phyloP scores from a whole-genome alignment of 2,329 filamentous ascomycete species.

The Pseudodiploospora longispora region DNA sequence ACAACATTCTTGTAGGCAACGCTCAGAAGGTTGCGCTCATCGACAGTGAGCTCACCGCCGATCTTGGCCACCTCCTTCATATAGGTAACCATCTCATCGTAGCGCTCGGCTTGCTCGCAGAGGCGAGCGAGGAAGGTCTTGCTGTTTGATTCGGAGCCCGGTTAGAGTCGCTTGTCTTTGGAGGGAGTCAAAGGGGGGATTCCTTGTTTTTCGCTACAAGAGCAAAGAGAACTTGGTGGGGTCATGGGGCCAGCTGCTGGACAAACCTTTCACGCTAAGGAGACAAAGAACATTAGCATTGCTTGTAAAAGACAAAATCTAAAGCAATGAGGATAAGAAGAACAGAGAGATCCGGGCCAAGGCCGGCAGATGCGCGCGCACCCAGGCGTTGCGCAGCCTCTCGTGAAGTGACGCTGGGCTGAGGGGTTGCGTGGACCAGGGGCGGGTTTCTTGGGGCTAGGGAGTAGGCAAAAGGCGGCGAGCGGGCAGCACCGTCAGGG shows the following conservation, averaged over 20 bases:
- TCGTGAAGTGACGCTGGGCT: constrained; percentile 11
- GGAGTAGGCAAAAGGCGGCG: constrained; percentile 13
- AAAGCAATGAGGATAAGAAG: constrained; percentile 5
- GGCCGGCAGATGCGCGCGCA: constrained; percentile 1
- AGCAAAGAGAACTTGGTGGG: constrained; percentile 6
- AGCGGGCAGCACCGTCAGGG: constrained; percentile 3
- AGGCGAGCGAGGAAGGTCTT: constrained; percentile 99
- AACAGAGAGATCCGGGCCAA: not conserved
- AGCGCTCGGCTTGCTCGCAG: constrained; percentile 99
- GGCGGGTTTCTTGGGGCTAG: constrained; percentile 9
- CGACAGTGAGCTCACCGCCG: constrained; percentile 74
- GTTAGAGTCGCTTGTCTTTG: constrained; percentile 5
- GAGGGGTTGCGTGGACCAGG: constrained; percentile 19
- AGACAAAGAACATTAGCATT: constrained; percentile 29
- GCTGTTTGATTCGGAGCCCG: constrained; percentile 42
- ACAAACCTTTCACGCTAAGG: constrained; percentile 62
- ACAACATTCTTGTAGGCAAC: constrained; percentile 99
- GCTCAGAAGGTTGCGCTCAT: constrained; percentile 97
- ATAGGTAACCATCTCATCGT: constrained; percentile 99
- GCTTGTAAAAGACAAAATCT: not conserved
- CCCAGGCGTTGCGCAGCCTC: constrained; percentile 4
- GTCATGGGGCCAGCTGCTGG: constrained; percentile 8
- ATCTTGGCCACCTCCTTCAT: constrained; percentile 99
- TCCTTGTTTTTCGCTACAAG: constrained; percentile 5
- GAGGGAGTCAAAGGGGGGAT: constrained; percentile 1